Base-by-base conservation (phyloP, 495 filamentous ascomycete species). In the Aspergillus leporis region DNA sequence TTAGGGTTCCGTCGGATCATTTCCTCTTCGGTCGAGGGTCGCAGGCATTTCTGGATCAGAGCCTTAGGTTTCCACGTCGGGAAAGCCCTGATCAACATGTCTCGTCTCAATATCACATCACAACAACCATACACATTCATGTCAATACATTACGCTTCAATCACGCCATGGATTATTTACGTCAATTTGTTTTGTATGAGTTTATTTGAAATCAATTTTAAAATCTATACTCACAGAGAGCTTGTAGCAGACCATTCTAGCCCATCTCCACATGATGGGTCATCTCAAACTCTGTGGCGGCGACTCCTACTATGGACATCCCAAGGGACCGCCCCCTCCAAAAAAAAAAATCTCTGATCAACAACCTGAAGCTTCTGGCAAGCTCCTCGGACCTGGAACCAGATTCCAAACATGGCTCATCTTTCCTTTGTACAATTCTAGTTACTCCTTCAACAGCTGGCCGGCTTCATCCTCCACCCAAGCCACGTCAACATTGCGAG, bases 401-500 rank as follows among this genome's bases (percentile, higher is more conserved):
- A 1, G 9, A 40, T 41, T 28, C 31, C 51, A 53, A 36, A 40
- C 16, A 41, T 14, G 32, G 31, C 32, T 23, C 51, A 38, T 53
- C 14, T 16, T 53, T 25, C 34, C 51, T 19, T 53, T 40, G 32
- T 53, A 14, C 12, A 3, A 41, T 16, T n/a, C 38, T 41, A 41
- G 34, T 14, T 5, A 36, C 3, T 36, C 32, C 32, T 36, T 14
- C 32, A 9, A 36, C 32, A 36, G 32, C 25, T 28, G 25, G 6
- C 25, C 6, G 25, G 25, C 25, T 50, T 50, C 25, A 50, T 36
- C 32, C 32, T 36, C 38, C 14, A 47, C 18, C 16, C 5, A 16
- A 40, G 51, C 51, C 51, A 53, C 48, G 48, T 51, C 48, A 51
- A 51, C 48, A 31, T 51, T 18, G 28, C 48, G n/a, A 51, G 28